Evolutionary conservation across 805 yeast species (phyloP).

Genomic region (Starmerella scarabaei): DNA sequence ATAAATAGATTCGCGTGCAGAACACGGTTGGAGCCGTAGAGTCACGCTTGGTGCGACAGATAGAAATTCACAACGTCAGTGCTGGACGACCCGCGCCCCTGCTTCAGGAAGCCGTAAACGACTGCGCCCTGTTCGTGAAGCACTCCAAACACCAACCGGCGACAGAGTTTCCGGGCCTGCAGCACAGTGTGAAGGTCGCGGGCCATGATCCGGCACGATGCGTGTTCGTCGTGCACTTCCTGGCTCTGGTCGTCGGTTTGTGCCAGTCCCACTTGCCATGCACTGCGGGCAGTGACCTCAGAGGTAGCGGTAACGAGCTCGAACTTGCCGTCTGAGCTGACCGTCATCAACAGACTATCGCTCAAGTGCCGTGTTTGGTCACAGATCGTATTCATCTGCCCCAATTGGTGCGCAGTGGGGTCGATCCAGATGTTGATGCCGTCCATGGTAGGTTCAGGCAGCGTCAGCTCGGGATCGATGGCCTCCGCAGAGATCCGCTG

Average conservation of each 20-base stretch:
- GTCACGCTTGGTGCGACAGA: conserved; percentile 15
- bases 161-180: conserved; percentile 11
- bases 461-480: conserved; percentile 40
- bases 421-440: conserved; percentile 43
- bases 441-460: conserved; percentile 37
- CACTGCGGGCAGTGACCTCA: conserved; percentile 22
- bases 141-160: conserved; percentile 18
- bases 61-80: conserved; percentile 16
- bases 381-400: conserved; percentile 27
- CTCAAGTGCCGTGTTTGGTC: conserved; percentile 26
- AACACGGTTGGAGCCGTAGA: too few species aligned
- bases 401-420: conserved; percentile 21
- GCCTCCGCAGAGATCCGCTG: conserved; percentile 51
- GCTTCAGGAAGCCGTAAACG: conserved; percentile 14
- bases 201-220: conserved; percentile 8
- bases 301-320: conserved; percentile 19
- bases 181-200: conserved; percentile 16
- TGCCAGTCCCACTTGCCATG: conserved; percentile 22
- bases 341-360: conserved; percentile 16
- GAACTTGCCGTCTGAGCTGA: conserved; percentile 19
- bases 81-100: conserved; percentile 3
- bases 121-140: conserved; percentile 8
- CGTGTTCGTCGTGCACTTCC: conserved; percentile 1
- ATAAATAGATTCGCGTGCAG: too few species aligned
- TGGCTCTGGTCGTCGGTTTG: conserved; percentile 7